These are phyloP conservation scores for Flaveria sonorensis DNA, from an alignment of 129 eudicot genomes.

Conservation along the genomic window DNA sequence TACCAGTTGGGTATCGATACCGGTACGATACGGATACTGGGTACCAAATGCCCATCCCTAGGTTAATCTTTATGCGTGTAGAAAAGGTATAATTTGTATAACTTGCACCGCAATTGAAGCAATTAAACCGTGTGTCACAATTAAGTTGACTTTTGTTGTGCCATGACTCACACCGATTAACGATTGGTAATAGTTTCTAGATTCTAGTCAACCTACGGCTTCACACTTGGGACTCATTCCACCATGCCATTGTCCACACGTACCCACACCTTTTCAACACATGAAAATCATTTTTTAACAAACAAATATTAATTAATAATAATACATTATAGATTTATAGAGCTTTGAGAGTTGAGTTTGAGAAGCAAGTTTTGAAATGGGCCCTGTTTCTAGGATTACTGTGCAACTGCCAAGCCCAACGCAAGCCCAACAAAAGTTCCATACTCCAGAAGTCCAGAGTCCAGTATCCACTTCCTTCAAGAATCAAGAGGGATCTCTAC, in stretches of 20 bases:
- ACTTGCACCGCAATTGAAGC: slow-evolving; percentile 2
- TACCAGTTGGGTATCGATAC: too few species aligned
- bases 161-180: slow-evolving; percentile 14
- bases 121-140: slow-evolving; percentile 11
- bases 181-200: background rate
- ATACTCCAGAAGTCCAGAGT: too few species aligned
- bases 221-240: background rate
- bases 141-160: slow-evolving; percentile 24
- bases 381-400: too few species aligned
- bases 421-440: too few species aligned
- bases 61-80: background rate
- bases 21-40: too few species aligned
- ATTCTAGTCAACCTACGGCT: background rate
- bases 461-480: too few species aligned
- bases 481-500: too few species aligned
- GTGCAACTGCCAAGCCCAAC: too few species aligned
- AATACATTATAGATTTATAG: too few species aligned
- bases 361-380: too few species aligned
- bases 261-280: background rate
- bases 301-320: background rate
- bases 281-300: background rate
- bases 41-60: too few species aligned
- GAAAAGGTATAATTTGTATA: background rate
- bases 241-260: background rate
- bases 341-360: too few species aligned